These are phyloP conservation scores for Mariannaea sp. DNA, from an alignment of 2,329 filamentous ascomycete genomes.

Conservation along the genomic window DNA sequence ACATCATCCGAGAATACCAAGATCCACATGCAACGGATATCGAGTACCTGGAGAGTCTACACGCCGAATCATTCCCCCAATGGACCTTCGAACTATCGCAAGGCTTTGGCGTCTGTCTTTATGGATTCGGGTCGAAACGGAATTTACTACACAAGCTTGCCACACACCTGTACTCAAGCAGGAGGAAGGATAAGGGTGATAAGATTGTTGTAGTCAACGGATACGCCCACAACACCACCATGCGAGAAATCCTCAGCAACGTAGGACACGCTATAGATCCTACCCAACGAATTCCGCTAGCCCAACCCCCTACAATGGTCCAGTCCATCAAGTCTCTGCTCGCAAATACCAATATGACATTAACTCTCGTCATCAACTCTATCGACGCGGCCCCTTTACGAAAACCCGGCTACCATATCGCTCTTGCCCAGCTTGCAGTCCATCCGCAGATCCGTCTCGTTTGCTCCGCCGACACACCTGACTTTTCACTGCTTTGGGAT, in stretches of 20 bases:
- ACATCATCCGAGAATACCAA: conserved; percentile 61
- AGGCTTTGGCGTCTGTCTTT: conserved; percentile 87
- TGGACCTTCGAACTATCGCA: conserved; percentile 91
- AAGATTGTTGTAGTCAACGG: conserved; percentile 85
- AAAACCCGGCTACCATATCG: conserved; percentile 68
- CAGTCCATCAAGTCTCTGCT: conserved; percentile 68
- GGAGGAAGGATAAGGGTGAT: conserved; percentile 40
- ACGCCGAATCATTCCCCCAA: conserved; percentile 82
- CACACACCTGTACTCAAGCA: conserved; percentile 60
- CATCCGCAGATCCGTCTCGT: conserved; percentile 74
- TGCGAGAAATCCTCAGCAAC: conserved; percentile 72
- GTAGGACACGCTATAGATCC: conserved; percentile 67
- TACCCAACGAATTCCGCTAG: conserved; percentile 55
- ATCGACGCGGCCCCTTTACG: conserved; percentile 82
- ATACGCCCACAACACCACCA: conserved; percentile 68
- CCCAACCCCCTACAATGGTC: conserved; percentile 71
- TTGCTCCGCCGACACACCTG: conserved; percentile 85
- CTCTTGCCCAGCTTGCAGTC: conserved; percentile 76
- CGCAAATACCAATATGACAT: conserved; percentile 44
- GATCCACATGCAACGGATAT: conserved; percentile 75
- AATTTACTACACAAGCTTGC: conserved; percentile 76
- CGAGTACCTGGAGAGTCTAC: conserved; percentile 72
- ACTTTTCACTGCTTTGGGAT: conserved; percentile 89
- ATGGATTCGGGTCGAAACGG: conserved; percentile 91
- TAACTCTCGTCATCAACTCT: conserved; percentile 82